phyloP scores from a whole-genome alignment of 768 basidiomycete species.

The Leccinum subgranulosum region DNA sequence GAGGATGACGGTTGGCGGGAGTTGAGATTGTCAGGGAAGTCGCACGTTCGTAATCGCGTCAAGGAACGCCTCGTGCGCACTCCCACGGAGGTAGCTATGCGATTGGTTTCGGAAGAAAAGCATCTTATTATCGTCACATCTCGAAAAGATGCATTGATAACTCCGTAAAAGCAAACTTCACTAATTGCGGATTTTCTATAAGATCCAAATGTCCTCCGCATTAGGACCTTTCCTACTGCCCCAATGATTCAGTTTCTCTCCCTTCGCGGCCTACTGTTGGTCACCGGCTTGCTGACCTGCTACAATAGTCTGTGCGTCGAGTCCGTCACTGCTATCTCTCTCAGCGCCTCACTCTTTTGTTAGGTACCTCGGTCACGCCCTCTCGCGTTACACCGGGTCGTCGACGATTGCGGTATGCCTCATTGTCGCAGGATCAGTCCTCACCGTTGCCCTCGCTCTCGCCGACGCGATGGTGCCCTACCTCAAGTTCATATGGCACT shows the following conservation, averaged over 20 bases:
- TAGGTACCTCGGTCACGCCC: slow-evolving; percentile 15
- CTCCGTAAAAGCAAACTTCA: neutral
- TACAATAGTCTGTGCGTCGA: slow-evolving; percentile 21
- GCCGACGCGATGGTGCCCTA: slow-evolving; percentile 34
- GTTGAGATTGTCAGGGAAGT: neutral
- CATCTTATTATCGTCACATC: neutral
- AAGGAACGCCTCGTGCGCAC: slow-evolving; percentile 6
- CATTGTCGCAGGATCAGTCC: slow-evolving; percentile 23
- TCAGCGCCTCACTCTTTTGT: neutral
- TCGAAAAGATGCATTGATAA: slow-evolving; percentile 1
- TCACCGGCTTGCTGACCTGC: slow-evolving; percentile 15
- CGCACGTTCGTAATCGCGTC: slow-evolving; percentile 5
- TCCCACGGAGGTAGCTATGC: neutral
- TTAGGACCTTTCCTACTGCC: neutral
- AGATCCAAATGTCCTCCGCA: neutral
- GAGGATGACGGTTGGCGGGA: neutral
- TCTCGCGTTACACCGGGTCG: slow-evolving; percentile 31
- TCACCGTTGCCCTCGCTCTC: slow-evolving; percentile 20
- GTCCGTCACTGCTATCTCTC: fast-evolving
- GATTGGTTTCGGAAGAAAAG: neutral
- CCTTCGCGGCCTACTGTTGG: slow-evolving; percentile 19
- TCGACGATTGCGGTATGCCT: slow-evolving; percentile 26
- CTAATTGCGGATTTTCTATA: slow-evolving; percentile 2
- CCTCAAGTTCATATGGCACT: slow-evolving; percentile 49
- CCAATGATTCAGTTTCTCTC: slow-evolving; percentile 8